Base-by-base conservation (phyloP, 1,139 yeast genomes). In the Magnusiomyces suaveolens region DNA sequence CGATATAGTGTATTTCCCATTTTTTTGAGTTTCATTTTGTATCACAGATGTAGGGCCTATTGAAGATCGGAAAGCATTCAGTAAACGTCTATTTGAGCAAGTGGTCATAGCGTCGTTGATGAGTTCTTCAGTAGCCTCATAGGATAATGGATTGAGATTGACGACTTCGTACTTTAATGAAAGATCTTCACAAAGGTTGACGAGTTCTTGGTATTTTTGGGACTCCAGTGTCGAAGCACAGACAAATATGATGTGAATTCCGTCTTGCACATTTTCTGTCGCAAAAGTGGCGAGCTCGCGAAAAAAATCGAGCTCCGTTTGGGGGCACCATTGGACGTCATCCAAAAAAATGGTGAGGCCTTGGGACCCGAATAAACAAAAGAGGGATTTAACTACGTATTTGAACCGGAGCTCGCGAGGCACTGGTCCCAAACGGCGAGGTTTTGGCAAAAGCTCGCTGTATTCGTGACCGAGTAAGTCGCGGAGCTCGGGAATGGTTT, bases 341-440 rank as follows among this genome's bases (percentile, higher is more conserved):
- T 79, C 82, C 44, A 77, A 65, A 53, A 76, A 71, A 1, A 78
- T 62, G 0, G 81, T 77, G 52, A 78, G 64, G 1, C 80, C 80
- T 25, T 71, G 72, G 21, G 65, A 62, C 3, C 77, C 76, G 54
- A 78, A 69, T 10, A 79, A 62, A 29, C 74, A 70, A 55, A 73
- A 74, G 43, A 79, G 62, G 14, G 71, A 64, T 57, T 77, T 78
- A 53, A 79, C 68, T 20, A 76, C 70, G 55, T 72, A 74, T 56
- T 77, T 70, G 60, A 76, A 72, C 55, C 74, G 68, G 52, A 77
- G 59, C 57, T 79, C 83, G n/a, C 66, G 61, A 20, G 65, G 67
- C 2, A 64, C 64, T 1, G 65, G 64, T 2, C 65, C 68, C 38
- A 59, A 60, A 12, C 61, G 67, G 23, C 60, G 60, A 16, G 63